phyloP scores from a whole-genome alignment of 352 stramenopile species.

The Globisporangium perplexum region DNA sequence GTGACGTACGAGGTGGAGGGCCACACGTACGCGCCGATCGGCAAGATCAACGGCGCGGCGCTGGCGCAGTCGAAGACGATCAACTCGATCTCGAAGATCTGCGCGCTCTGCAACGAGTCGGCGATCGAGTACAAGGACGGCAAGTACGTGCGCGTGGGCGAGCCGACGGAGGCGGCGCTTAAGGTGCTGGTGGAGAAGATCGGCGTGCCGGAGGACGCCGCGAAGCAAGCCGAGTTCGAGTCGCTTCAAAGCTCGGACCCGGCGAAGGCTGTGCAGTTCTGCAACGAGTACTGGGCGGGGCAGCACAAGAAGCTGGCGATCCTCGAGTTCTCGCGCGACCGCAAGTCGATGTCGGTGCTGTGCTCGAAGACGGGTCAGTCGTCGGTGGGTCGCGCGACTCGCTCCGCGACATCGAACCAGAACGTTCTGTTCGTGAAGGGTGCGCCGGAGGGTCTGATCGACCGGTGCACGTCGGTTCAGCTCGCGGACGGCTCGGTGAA shows the following conservation, averaged over 20 bases:
- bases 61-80: slow-evolving; percentile 72
- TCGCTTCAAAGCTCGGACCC: slow-evolving; percentile 54
- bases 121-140: slow-evolving; percentile 83
- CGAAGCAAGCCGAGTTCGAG: slow-evolving; percentile 58
- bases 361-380: slow-evolving; percentile 45
- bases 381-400: slow-evolving; percentile 35
- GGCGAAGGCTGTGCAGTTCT: slow-evolving; percentile 74
- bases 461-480: slow-evolving; percentile 94
- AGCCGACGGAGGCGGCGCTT: slow-evolving; percentile 97
- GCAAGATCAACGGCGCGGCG: slow-evolving; percentile 49
- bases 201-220: slow-evolving; percentile 66
- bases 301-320: slow-evolving; percentile 91
- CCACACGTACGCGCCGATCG: slow-evolving; percentile 91
- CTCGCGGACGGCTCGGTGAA: slow-evolving; percentile 90
- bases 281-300: slow-evolving; percentile 72
- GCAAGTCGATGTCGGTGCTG: slow-evolving; percentile 98
- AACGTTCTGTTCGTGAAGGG: slow-evolving; percentile 99
- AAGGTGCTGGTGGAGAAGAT: slow-evolving; percentile 95
- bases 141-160: slow-evolving; percentile 89
- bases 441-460: slow-evolving; percentile 95
- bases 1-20: slow-evolving; percentile 91
- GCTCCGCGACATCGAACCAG: slow-evolving; percentile 54
- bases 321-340: slow-evolving; percentile 95
- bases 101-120: slow-evolving; percentile 97
- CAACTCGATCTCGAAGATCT: slow-evolving; percentile 86